Percentiles rank a stretch among this genome's conserved stretches.
Conservation (phyloP, 139 green algal genomes). For the Micractinium conductrix region DNA sequence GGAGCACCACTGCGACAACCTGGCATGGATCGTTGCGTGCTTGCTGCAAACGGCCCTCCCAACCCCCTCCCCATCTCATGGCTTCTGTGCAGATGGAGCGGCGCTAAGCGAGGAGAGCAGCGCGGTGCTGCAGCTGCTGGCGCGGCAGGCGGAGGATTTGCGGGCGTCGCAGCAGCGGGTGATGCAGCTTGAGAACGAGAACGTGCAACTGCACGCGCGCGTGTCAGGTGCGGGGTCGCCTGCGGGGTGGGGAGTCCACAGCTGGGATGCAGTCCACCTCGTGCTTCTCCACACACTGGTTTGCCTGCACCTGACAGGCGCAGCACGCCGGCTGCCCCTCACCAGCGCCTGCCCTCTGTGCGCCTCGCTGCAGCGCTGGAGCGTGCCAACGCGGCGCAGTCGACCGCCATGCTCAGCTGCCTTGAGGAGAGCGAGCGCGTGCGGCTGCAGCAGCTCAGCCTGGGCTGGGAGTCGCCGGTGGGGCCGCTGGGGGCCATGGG, state of each 20-base stretch:
- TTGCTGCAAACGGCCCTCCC: neutral
- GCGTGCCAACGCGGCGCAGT: slow-evolving; percentile 6
- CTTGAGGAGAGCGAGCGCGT: slow-evolving; percentile 29
- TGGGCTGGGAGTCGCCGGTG: neutral
- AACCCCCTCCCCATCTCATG: neutral
- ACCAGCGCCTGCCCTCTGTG: neutral
- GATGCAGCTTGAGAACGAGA: slow-evolving; percentile 25
- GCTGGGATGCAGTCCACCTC: neutral
- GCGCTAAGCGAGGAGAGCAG: slow-evolving; percentile 23
- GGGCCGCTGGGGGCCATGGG: neutral
- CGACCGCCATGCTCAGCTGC: slow-evolving; percentile 31
- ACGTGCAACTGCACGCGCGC: slow-evolving; percentile 31
- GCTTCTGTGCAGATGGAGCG: slow-evolving; percentile 2
- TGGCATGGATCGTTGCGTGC: no score
- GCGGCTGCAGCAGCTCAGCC: slow-evolving; percentile 23
- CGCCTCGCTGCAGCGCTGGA: slow-evolving; percentile 14
- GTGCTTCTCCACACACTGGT: neutral
- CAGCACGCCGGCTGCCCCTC: neutral
- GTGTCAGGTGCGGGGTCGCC: slow-evolving; percentile 7
- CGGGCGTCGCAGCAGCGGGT: neutral
- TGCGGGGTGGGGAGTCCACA: neutral
- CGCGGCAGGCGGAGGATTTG: slow-evolving; percentile 19
- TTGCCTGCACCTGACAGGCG: no score
- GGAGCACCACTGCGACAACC: no score
- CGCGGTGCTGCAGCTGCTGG: slow-evolving; percentile 17